A percentile compares a stretch with the other conserved stretches of the same genome.
phyloP scores from a whole-genome alignment of 1,284 basidiomycete species.

The Cystobasidium slooffiae region DNA sequence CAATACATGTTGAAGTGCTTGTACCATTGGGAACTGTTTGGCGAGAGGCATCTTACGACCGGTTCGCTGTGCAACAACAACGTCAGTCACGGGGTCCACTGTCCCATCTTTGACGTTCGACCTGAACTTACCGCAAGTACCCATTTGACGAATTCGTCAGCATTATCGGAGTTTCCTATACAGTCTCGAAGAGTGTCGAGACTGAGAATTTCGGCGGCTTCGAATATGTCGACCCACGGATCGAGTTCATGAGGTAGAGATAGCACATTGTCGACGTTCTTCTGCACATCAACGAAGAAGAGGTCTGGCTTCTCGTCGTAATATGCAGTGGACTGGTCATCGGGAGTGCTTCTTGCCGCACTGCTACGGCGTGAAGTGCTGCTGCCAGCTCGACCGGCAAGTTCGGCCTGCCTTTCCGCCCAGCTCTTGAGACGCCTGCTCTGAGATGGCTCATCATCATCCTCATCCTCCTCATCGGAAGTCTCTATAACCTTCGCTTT shows the following conservation, averaged over 20 bases:
- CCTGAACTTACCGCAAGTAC: not conserved
- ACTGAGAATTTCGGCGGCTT: conserved; percentile 4
- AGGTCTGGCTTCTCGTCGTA: not conserved
- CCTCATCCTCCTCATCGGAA: conserved; percentile 1
- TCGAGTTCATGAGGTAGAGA: not conserved
- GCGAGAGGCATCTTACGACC: conserved; percentile 10
- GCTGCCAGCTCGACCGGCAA: not conserved
- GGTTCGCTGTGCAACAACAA: not conserved
- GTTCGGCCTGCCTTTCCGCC: not conserved
- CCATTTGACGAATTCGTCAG: conserved; percentile 17
- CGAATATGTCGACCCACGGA: conserved; percentile 12
- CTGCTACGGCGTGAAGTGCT: too few relatives aligned
- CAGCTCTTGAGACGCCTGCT: conserved; percentile 1
- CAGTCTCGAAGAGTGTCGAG: conserved; percentile 4
- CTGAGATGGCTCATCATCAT: not conserved
- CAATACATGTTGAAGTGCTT: conserved; percentile 8
- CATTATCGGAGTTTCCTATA: conserved; percentile 11
- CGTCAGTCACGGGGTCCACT: not conserved
- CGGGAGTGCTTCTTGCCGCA: too few relatives aligned
- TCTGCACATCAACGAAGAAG: conserved; percentile 24
- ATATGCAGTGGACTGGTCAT: too few relatives aligned
- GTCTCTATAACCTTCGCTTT: not conserved
- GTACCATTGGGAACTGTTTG: conserved; percentile 17
- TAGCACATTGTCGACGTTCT: conserved; percentile 1
- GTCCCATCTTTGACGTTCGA: not conserved